Conservation (phyloP, 768 basidiomycete genomes). For the Scleroderma citrinum region DNA sequence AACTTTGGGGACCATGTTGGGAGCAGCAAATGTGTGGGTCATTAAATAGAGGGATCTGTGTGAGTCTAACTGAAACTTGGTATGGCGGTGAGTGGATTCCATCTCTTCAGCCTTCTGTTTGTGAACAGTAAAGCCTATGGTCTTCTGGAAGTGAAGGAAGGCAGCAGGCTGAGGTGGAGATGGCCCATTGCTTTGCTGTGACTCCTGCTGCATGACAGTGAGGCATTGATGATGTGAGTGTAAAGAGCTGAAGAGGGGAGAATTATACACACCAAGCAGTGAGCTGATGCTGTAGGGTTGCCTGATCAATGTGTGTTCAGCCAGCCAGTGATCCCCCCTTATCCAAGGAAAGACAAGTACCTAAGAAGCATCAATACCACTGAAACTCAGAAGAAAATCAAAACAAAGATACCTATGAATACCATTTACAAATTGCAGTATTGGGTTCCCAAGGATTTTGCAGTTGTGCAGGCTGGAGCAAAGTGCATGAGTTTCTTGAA, state of each 20-base stretch:
- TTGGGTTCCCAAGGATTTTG: too few species aligned
- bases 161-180: neutral
- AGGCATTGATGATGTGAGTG: too few species aligned
- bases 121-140: neutral
- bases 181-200: neutral
- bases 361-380: too few species aligned
- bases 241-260: neutral
- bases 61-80: neutral
- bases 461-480: too few species aligned
- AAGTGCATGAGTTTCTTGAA: too few species aligned
- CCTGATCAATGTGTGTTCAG: too few species aligned
- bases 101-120: neutral
- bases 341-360: too few species aligned
- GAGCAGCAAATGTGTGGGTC: neutral
- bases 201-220: neutral
- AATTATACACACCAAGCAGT: neutral
- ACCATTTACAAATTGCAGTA: too few species aligned
- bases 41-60: neutral
- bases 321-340: too few species aligned
- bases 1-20: neutral
- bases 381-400: too few species aligned
- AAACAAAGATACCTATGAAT: too few species aligned
- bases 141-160: neutral
- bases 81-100: neutral
- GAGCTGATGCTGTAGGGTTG: too few species aligned